Evolutionary conservation across 768 basidiomycete genomes (phyloP).

Genomic region (Phlegmacium glaucopus): DNA sequence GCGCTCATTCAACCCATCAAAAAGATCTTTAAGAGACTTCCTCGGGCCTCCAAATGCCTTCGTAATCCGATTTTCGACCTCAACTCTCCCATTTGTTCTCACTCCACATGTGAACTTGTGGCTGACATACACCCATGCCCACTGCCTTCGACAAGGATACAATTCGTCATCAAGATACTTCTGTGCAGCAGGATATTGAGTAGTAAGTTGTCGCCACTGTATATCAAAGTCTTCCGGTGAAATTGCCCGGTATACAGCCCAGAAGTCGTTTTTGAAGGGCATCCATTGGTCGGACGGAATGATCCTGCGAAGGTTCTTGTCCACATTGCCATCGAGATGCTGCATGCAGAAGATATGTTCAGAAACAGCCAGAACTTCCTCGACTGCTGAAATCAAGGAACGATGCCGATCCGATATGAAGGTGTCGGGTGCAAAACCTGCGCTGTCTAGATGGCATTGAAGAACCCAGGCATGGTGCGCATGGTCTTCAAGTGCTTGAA

Average conservation of each 20-base stretch:
- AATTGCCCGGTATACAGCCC: constrained; percentile 23
- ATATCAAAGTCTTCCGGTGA: constrained; percentile 29
- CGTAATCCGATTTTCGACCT: constrained; percentile 27
- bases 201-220: constrained; percentile 9
- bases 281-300: constrained; percentile 16
- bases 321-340: constrained; percentile 27
- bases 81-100: constrained; percentile 29
- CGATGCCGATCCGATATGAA: constrained; percentile 12
- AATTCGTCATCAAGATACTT: constrained; percentile 26
- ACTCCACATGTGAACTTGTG: constrained; percentile 28
- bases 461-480: constrained; percentile 16
- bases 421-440: constrained; percentile 2
- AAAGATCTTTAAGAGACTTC: constrained; percentile 19
- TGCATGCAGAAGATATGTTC: constrained; percentile 27
- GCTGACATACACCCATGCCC: constrained; percentile 32
- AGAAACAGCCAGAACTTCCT: constrained; percentile 15
- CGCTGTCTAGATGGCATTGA: constrained; percentile 9
- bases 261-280: constrained; percentile 24
- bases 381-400: constrained; percentile 15
- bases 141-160: constrained; percentile 25
- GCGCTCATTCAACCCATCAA: constrained; percentile 20
- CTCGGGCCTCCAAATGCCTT: constrained; percentile 22
- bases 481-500: constrained; percentile 16
- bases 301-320: constrained; percentile 14
- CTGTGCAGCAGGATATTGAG: constrained; percentile 1